Base-by-base conservation (phyloP, 495 filamentous ascomycete genomes). In the Podospora appendiculata region DNA sequence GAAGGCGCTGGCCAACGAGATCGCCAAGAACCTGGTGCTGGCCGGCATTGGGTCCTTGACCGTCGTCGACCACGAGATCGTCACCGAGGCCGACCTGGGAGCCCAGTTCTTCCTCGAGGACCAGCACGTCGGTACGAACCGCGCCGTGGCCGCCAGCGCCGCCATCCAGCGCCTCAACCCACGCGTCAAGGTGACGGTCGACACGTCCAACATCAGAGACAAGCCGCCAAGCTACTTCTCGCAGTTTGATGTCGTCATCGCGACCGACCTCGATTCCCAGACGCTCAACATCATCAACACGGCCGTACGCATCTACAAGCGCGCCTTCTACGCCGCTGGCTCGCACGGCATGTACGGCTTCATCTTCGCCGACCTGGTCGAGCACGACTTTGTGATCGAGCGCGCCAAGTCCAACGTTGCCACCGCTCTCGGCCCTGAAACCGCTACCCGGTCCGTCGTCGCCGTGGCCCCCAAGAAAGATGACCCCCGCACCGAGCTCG, bases 11-110 rank as follows among this genome's bases (percentile, higher is more conserved):
- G 88, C 87, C 17, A 95, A 90, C 65, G 93, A 98, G 65, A 84
- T 96, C 40, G 91, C 93, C 41, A 98, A 98, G 69, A 97, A 96
- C 61, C 81, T 98, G n/a, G 93, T 96, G 41, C 74, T 98, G 8
- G 91, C 94, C 19, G 93, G 93, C 14, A 90, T 98, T 55, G 88
- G 88, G 45, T 92, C 90, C 8, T 72, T 98, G 34, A 96, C 94
- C 7, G 83, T 98, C 51, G 73, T 93, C 51, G 94, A 97, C 68
- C 80, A 89, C 64, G 84, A 85, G 51, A 46, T 71, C 5, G 86
- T 96, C 54, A 85, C 79, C 9, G 85, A 88, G 58, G 79, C 88
- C 46, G 93, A 98, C 68, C 73, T 97, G 1, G 85, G 89, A 33
- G 80, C 89, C 10, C 88, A 95, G 62, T 97, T 96, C 72, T 92